Conservation (phyloP, 768 basidiomycete genomes). For the Lanmaoa pseudosensibilis region DNA sequence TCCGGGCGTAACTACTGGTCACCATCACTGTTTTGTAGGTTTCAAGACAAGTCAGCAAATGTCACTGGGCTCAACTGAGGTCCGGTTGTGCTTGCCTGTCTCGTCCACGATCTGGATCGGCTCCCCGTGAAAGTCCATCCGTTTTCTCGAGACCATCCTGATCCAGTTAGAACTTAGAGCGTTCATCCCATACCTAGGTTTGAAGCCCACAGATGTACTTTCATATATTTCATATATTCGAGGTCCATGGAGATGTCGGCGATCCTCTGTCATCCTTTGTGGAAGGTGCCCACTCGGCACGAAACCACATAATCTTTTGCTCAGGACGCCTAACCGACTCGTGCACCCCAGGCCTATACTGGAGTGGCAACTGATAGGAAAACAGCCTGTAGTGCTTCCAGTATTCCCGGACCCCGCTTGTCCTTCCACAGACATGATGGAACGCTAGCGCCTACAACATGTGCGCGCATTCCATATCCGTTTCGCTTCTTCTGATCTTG, state of each 20-base stretch:
- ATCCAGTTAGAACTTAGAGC: not conserved
- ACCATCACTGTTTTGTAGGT: constrained; percentile 1
- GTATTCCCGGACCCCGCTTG: not conserved
- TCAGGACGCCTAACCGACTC: too few species aligned
- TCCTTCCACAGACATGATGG: not conserved
- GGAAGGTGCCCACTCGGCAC: not conserved
- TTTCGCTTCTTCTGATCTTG: constrained; percentile 6
- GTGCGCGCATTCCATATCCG: not conserved
- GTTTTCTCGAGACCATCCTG: not conserved
- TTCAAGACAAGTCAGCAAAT: constrained; percentile 1
- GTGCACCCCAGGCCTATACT: not conserved
- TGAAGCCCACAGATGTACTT: not conserved
- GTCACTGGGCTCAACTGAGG: constrained; percentile 13
- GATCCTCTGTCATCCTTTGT: not conserved
- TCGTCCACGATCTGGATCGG: not conserved
- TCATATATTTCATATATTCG: not conserved
- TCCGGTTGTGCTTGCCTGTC: not conserved
- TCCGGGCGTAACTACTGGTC: not conserved
- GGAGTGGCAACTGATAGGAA: not conserved
- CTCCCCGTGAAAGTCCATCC: not conserved
- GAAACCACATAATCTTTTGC: not conserved
- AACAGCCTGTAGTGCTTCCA: not conserved
- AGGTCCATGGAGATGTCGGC: not conserved
- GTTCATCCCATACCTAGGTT: not conserved
- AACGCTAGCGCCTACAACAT: not conserved